These are phyloP conservation scores for Suillus paluster DNA, from an alignment of 768 basidiomycete genomes.

Conservation along the genomic window DNA sequence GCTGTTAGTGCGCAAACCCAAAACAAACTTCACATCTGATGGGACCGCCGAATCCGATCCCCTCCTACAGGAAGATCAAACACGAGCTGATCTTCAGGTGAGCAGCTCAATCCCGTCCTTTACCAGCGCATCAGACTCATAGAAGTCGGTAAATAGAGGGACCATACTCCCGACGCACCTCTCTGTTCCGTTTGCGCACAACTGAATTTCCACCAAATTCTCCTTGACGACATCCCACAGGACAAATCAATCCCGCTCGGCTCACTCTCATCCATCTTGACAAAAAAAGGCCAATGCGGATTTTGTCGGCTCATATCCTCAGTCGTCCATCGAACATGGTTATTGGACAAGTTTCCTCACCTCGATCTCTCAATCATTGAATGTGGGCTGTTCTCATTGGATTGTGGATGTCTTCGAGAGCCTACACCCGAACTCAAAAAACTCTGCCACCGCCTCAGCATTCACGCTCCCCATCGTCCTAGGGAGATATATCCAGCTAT, in stretches of 20 bases:
- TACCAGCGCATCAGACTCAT: no score
- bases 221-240: constrained; percentile 6
- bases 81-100: no score
- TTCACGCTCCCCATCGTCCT: not conserved
- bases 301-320: constrained; percentile 5
- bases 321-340: constrained; percentile 7
- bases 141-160: no score
- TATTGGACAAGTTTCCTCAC: constrained; percentile 4
- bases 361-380: constrained; percentile 3
- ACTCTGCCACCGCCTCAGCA: constrained; percentile 6
- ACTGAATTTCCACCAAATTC: constrained; percentile 3
- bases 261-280: not conserved
- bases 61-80: no score
- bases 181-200: constrained; percentile 6
- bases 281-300: constrained; percentile 4
- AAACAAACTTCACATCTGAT: no score
- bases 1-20: no score
- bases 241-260: not conserved
- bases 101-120: no score
- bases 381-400: not conserved
- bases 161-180: not conserved
- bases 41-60: no score
- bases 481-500: not conserved
- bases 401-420: not conserved
- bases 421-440: not conserved